Base-by-base conservation (phyloP, 2,329 filamentous ascomycete genomes). In the Pyrenophora teres region DNA sequence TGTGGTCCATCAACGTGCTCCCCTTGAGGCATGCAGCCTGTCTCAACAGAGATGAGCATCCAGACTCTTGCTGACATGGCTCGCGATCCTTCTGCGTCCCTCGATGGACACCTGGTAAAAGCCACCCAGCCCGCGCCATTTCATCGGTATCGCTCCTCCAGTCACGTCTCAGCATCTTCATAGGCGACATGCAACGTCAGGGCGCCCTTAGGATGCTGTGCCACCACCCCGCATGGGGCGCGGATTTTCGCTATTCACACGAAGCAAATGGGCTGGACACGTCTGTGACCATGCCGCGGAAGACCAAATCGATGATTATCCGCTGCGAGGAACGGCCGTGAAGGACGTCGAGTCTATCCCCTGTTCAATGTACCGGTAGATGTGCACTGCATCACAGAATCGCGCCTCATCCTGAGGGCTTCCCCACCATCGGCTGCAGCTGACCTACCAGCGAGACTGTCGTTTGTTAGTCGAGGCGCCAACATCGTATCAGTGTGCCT, bases 171-270 rank as follows among this genome's bases (percentile, higher is more conserved):
- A 46, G 40, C 41, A 18, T 25, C 21, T 40, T 52, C 56, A 60
- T 23, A 57, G 38, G 55, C 53, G 46, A 40, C 59, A 45, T 50
- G 49, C 50, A 52, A 41, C 46, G 37, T 46, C 30, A 55, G 42
- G 37, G 44, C 40, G 55, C 36, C 44, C 57, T 60, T 55, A 46
- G 52, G 48, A 42, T 39, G 42, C 32, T 32, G 40, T 50, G 48
- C 53, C 36, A 32, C 57, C 55, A 58, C 61, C 64, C 67, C 67
- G 63, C 62, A 49, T 44, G 51, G 60, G 63, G 60, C 63, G 65
- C 58, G 49, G 59, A 39, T 25, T 19, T 12, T 27, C 35, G 36
- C 9, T 35, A 31, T 54, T 52, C 60, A 63, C 61, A 60, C 56
- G 55, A 52, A 59, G 55, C 54, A 57, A 13, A 40, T 36, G 44